Evolutionary conservation across 106 monocot species (phyloP), one percentile per base, ranked within the genome.

Genomic region (Vanilla planifolia): DNA sequence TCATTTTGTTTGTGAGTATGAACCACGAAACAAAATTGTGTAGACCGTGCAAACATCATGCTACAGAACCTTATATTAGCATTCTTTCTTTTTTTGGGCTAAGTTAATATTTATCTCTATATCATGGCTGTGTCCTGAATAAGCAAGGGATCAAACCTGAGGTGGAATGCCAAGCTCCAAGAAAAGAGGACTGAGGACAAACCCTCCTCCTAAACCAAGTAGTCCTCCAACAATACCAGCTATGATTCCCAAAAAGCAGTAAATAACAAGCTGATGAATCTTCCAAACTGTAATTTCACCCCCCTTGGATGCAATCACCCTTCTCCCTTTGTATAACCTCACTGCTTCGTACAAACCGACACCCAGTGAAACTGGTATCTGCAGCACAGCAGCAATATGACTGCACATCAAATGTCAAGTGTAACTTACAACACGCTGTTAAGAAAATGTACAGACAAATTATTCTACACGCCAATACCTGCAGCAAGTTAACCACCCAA

Each of bases 331-430:
- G 55, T 78, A 89, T 32, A 94, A 72, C 22, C 80, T 73, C 13
- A 85, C 28, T 11, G 77, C 80, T 74, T 85, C 80, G 47, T 83
- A 85, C 46, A 69, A 52, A 37, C 85, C 83, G 36, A 89, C 94
- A 6, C 82, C 80, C 22, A 83, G 59, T 35, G 93, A 51, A 44
- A 93, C 85, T 44, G 93, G 93, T 35, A 93, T 69, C 93, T 93
- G 62, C 63, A 69, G 46, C 32, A 20, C 30, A 50, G 9, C 3
- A 60, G 10, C 11, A 53, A 17, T 24, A 27, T 42, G 42, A 22
- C 37, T 27, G 5, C 16, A 55, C 15, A 7, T 25, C 8, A 17
- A 60, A 55, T 3, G 15, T 39, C 29, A 40, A 23, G 1, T n/a
- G 20, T 14, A n/a, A n/a, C n/a, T n/a, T n/a, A n/a, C n/a, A n/a